Conservation (phyloP, 768 basidiomycete species). For the Leccinum pellstonianum region DNA sequence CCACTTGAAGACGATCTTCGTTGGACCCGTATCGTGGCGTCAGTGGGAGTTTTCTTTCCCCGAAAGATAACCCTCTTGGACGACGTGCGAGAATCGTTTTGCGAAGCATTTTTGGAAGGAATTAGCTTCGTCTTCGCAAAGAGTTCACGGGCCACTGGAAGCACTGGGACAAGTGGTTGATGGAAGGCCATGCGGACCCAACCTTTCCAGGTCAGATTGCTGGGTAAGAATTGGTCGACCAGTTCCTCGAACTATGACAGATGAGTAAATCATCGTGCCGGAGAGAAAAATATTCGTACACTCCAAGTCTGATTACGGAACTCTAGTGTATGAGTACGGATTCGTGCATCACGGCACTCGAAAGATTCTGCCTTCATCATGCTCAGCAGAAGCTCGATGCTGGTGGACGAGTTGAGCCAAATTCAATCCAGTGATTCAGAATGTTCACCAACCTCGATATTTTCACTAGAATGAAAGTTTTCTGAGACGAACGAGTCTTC, state of each 20-base stretch:
- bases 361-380: conserved; percentile 84
- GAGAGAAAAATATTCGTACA: conserved; percentile 43
- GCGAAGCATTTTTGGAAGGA: conserved; percentile 36
- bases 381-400: conserved; percentile 71
- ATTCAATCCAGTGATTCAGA: conserved; percentile 1
- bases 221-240: conserved; percentile 77
- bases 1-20: conserved; percentile 28
- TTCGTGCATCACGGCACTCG: conserved; percentile 74
- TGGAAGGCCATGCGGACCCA: conserved; percentile 85
- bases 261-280: conserved; percentile 7
- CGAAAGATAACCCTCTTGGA: conserved; percentile 23
- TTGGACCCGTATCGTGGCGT: conserved; percentile 13
- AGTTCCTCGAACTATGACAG: conserved; percentile 67
- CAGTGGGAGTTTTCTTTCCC: conserved; percentile 16
- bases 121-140: conserved; percentile 77
- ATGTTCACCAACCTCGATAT: conserved; percentile 56
- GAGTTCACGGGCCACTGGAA: conserved; percentile 76
- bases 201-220: conserved; percentile 73
- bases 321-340: conserved; percentile 76
- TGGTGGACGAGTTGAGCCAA: conserved; percentile 31
- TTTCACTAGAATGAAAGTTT: conserved; percentile 78
- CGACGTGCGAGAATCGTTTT: conserved; percentile 27
- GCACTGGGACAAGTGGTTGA: conserved; percentile 72
- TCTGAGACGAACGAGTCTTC: conserved; percentile 77
- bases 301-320: conserved; percentile 84